These are phyloP conservation scores for Flaveria linearis DNA, from an alignment of 129 eudicot species.

Conservation along the genomic window DNA sequence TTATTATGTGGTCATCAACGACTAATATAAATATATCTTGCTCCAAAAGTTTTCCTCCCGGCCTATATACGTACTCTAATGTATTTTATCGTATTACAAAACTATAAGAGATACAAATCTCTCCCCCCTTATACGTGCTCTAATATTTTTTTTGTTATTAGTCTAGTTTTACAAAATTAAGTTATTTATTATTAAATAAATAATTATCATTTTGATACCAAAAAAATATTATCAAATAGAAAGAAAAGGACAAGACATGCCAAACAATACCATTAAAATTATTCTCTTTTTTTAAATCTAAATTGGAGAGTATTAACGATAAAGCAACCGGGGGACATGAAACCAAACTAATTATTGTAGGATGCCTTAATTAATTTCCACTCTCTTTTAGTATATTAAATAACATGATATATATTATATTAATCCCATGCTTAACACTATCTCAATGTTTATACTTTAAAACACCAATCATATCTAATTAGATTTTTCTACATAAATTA, in stretches of 20 bases:
- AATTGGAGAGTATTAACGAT: background rate
- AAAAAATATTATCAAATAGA: background rate
- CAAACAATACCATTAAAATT: slow-evolving; percentile 12
- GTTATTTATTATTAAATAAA: background rate
- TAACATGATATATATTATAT: background rate
- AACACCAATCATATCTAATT: background rate
- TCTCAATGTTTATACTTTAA: background rate
- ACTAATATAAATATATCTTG: no score
- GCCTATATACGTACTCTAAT: no score
- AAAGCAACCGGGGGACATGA: slow-evolving; percentile 25
- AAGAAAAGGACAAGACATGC: slow-evolving; percentile 24
- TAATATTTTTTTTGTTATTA: no score
- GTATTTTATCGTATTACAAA: no score
- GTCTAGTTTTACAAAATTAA: no score
- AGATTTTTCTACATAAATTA: background rate
- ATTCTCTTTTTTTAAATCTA: background rate
- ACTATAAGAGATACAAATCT: no score
- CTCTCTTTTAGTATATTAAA: slow-evolving; percentile 8
- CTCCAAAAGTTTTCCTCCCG: no score
- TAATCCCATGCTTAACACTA: slow-evolving; percentile 23
- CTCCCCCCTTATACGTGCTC: no score
- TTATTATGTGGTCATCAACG: no score
- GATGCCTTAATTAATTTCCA: slow-evolving; percentile 21
- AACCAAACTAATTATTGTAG: slow-evolving; percentile 24
- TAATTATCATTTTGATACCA: background rate